Conservation (phyloP, 768 basidiomycete genomes). For the Trametes meyenii region DNA sequence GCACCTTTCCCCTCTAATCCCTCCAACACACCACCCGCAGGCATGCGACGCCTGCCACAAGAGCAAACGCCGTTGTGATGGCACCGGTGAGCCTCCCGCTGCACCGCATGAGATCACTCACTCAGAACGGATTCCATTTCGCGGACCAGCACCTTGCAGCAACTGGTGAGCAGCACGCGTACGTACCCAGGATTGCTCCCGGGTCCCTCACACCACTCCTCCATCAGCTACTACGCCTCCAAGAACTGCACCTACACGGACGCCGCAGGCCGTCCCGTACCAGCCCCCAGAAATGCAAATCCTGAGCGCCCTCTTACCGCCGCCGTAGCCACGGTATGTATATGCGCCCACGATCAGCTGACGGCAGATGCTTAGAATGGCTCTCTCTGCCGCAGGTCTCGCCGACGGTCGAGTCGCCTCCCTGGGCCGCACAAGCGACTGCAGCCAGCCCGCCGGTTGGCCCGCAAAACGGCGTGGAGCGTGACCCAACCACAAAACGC, state of each 20-base stretch:
- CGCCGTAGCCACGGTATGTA: slow-evolving; percentile 14
- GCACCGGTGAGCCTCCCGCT: slow-evolving; percentile 57
- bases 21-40: slow-evolving; percentile 32
- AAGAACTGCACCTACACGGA: slow-evolving; percentile 84
- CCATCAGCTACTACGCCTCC: slow-evolving; percentile 72
- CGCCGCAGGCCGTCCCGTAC: slow-evolving; percentile 75
- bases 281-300: slow-evolving; percentile 50
- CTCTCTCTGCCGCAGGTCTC: slow-evolving; percentile 4
- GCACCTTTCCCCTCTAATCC: not conserved
- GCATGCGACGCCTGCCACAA: slow-evolving; percentile 86
- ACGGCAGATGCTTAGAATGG: not conserved
- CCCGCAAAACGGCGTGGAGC: slow-evolving; percentile 12
- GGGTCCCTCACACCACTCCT: slow-evolving; percentile 20
- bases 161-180: slow-evolving; percentile 58
- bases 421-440: slow-evolving; percentile 22
- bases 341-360: slow-evolving; percentile 2
- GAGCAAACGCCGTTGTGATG: slow-evolving; percentile 83
- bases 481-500: slow-evolving; percentile 20
- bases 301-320: slow-evolving; percentile 13
- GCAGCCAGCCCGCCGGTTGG: slow-evolving; percentile 9
- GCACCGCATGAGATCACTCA: slow-evolving; percentile 1
- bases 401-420: slow-evolving; percentile 13
- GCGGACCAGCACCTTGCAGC: slow-evolving; percentile 66
- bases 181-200: not conserved
- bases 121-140: not conserved